Conservation (phyloP, 345 rosid species). For the Brassica cretica region DNA sequence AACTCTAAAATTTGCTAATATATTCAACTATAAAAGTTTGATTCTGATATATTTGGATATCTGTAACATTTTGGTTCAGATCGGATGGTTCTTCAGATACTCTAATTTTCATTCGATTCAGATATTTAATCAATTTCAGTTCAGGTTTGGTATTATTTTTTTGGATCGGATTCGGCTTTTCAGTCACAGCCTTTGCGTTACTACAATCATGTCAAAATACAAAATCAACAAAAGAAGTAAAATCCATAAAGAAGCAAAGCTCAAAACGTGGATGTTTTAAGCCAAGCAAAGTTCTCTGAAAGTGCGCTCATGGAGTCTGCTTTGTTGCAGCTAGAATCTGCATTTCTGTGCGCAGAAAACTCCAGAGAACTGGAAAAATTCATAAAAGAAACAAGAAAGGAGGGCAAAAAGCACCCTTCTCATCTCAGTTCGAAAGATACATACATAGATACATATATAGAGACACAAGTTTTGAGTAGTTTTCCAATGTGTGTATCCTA, state of each 20-base stretch:
- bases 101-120: too few relatives aligned
- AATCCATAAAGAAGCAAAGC: background rate
- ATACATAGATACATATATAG: slow-evolving; percentile 34
- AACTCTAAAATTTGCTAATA: too few relatives aligned
- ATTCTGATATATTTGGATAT: too few relatives aligned
- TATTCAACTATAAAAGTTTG: too few relatives aligned
- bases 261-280: background rate
- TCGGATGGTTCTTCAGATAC: too few relatives aligned
- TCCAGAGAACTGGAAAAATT: slow-evolving; percentile 4
- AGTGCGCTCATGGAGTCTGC: background rate
- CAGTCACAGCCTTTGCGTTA: background rate
- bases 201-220: background rate
- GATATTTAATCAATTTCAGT: too few relatives aligned
- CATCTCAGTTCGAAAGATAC: slow-evolving; percentile 28
- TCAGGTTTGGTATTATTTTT: too few relatives aligned
- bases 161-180: too few relatives aligned
- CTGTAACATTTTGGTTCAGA: too few relatives aligned
- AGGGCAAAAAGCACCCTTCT: slow-evolving; percentile 38
- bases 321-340: slow-evolving; percentile 25
- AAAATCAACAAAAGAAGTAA: background rate
- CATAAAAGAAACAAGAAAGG: slow-evolving; percentile 28
- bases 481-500: slow-evolving; percentile 24
- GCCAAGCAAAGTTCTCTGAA: background rate
- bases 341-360: slow-evolving; percentile 14
- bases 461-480: background rate